Evolutionary conservation across 129 eudicot genomes (phyloP), one percentile per base, ranked within the genome.

Genomic region (Chrysanthemum lavandulifolium): DNA sequence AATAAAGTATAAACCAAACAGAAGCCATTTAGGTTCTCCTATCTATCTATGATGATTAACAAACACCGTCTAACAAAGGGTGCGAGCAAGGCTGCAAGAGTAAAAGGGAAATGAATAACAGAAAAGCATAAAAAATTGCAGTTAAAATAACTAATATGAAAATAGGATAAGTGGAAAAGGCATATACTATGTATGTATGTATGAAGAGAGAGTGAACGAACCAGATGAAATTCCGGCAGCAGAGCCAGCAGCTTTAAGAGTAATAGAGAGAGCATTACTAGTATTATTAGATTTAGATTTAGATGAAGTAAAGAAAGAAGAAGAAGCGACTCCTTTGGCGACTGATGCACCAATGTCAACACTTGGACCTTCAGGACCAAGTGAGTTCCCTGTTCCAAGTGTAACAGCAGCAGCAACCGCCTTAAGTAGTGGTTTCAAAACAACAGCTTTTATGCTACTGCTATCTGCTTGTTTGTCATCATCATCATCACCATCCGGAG

Each of bases 181-280:
- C 47, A 40, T 6, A 40, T 40, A 40, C 10, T 6, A 6, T 7
- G 47, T 40, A 6, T 40, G 47, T 6, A 6, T 7, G 47, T 40
- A 6, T 40, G 47, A 40, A 40, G 47, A 40, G 47, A 40, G 47
- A 40, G 47, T 40, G 47, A 40, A 40, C 47, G 47, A 81, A 92
- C 98, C 98, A 78, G 98, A 89, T 76, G 98, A 86, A 73, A 93
- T 84, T 76, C 98, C 98, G 65, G 98, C 98, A 80, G 96, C 98
- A 63, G 96, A 89, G 27, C 98, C 98, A 8, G 98, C 95, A 67
- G 98, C 98, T 79, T 73, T 85, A 61, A 93, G 92, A 57, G 96
- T 40, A 40, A 40, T 6, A 40, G 47, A 40, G 1, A 40, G 47
- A 40, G 47, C 47, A 40, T 6, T 6, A 40, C 47, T 40, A 40